phyloP scores from a whole-genome alignment of 345 rosid species.

The Kandelia obovata region DNA sequence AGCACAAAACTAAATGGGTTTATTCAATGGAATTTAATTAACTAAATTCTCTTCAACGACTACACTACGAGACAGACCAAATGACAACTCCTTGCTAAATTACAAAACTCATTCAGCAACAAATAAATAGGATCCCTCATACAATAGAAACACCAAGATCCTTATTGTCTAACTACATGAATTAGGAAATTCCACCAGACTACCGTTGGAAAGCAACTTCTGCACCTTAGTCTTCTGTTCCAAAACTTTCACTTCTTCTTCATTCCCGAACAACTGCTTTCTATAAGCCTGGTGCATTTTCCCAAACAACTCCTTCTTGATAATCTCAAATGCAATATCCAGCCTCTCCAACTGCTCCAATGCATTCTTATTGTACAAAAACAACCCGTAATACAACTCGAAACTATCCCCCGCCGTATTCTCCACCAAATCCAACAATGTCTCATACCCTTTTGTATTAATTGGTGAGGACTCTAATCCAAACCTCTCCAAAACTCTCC shows the following conservation, averaged over 20 bases:
- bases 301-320: constrained; percentile 57
- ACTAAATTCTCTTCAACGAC: background rate
- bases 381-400: constrained; percentile 68
- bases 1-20: no score
- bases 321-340: constrained; percentile 66
- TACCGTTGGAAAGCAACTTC: constrained; percentile 25
- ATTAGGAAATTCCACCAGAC: constrained; percentile 5
- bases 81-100: background rate
- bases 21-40: no score
- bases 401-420: constrained; percentile 72
- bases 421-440: constrained; percentile 65
- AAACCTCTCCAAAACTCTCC: constrained; percentile 59
- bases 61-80: background rate
- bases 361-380: constrained; percentile 63
- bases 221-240: constrained; percentile 14
- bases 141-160: background rate
- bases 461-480: constrained; percentile 59
- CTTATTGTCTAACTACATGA: background rate
- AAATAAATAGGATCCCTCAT: background rate
- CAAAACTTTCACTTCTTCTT: background rate
- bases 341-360: constrained; percentile 68
- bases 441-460: constrained; percentile 80
- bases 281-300: constrained; percentile 32
- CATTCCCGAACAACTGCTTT: constrained; percentile 43
- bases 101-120: background rate